Base-by-base conservation (phyloP, 306 rosid species). In the Quercus engelmannii region DNA sequence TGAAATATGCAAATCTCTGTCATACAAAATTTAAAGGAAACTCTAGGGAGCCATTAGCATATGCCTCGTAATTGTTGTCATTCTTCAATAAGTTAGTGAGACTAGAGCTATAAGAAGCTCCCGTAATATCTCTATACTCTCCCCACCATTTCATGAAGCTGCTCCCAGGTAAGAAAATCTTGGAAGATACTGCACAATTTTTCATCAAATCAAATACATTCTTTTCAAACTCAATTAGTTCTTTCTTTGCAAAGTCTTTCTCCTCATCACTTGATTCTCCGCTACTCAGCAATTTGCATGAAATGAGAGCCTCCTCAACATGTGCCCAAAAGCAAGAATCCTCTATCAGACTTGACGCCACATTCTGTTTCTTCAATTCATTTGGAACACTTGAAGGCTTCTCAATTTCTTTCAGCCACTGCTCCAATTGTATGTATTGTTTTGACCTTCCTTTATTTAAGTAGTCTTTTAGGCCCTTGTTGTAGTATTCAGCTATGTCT, bases 281-380 rank as follows among this genome's bases (percentile, higher is more conserved):
- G 3, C 0, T 56, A 3, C 25, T 68, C 81, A 90, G 25, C 51
- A 7, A 1, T 3, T 76, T 12, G 74, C 87, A 85, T 5, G 38
- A 79, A 25, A 86, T 67, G 15, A 58, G 75, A 59, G 94, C 92
- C 69, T 90, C 93, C 82, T 94, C 98, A 38, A 92, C 94, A 11
- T 65, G 64, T 31, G 89, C 91, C 96, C 96, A 90, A 69, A 94
- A 94, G 82, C 93, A 89, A 19, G 97, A 89, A 84, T 90, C 97
- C 33, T 84, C 38, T 3, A 87, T 94, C 61, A 90, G 78, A 77
- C 70, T 76, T 19, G 76, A 41, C 18, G 71, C 70, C 68, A 90
- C 88, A 9, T 61, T 71, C 43, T 73, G 55, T 33, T 12, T 83
- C 10, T 68, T 81, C 28, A 6, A 3, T 1, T 19, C 73, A 18